Conservation (phyloP, 495 filamentous ascomycete genomes). For the Pyronema domesticum region DNA sequence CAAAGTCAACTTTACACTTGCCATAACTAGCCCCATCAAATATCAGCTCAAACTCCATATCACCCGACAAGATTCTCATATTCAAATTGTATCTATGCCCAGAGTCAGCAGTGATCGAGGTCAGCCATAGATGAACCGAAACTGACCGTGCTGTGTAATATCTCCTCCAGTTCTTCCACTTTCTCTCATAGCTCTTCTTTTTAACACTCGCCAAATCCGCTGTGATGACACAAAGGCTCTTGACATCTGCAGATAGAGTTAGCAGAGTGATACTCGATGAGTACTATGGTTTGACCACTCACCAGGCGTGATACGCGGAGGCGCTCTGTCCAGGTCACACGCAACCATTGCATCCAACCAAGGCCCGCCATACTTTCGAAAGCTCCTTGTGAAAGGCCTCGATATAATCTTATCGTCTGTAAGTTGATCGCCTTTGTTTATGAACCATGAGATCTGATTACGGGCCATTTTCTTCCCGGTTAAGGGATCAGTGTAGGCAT, state of each 20-base stretch:
- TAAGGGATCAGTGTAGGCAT: conserved; percentile 3
- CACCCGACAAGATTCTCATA: not conserved
- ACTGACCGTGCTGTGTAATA: conserved; percentile 1
- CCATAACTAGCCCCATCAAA: conserved; percentile 4
- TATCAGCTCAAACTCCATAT: conserved; percentile 6
- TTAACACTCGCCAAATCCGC: conserved; percentile 4
- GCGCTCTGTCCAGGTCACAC: conserved; percentile 2
- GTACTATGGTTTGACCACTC: not conserved
- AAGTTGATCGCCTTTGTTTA: conserved; percentile 1
- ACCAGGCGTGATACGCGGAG: not conserved
- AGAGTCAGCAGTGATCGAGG: too few relatives aligned
- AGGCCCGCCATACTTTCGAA: conserved; percentile 3
- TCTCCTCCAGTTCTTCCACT: conserved; percentile 5
- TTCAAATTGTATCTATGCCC: conserved; percentile 2
- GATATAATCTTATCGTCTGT: not conserved
- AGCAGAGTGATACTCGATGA: not conserved
- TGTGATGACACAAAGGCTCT: conserved; percentile 3
- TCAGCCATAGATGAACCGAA: not conserved
- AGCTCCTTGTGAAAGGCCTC: not conserved
- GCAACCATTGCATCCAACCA: conserved; percentile 6
- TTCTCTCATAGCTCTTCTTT: conserved; percentile 2
- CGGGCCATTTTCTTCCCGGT: conserved; percentile 3
- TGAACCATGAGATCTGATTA: conserved; percentile 12
- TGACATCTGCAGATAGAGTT: not conserved
- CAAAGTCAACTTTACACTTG: not conserved